Percentiles rank a stretch among this genome's conserved stretches.
phyloP scores from a whole-genome alignment of 768 basidiomycete genomes.

The Tulasnella sp. region DNA sequence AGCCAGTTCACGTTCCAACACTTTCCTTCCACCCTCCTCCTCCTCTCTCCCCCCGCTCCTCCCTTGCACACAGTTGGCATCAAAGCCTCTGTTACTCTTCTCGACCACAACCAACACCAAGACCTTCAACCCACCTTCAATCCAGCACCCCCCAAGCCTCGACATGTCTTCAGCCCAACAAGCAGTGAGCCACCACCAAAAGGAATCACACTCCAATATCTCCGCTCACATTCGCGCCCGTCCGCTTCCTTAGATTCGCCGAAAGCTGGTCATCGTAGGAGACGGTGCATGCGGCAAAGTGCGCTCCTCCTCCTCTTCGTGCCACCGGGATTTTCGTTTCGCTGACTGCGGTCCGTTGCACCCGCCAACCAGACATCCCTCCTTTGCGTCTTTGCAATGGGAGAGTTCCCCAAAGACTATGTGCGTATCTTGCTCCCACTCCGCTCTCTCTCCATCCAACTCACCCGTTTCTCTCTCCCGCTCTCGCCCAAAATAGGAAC shows the following conservation, averaged over 20 bases:
- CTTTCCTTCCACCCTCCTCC: neutral
- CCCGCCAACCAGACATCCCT: constrained; percentile 61
- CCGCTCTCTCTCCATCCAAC: constrained; percentile 22
- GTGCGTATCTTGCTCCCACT: constrained; percentile 53
- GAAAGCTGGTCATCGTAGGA: constrained; percentile 96
- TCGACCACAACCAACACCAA: neutral
- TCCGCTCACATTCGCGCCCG: neutral
- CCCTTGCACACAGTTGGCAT: neutral
- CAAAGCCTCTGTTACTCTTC: neutral
- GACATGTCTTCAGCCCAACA: constrained; percentile 6
- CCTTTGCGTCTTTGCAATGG: constrained; percentile 87
- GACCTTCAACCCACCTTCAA: neutral
- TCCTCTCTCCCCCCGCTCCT: neutral
- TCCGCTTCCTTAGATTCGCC: constrained; percentile 65
- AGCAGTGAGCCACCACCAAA: constrained; percentile 9
- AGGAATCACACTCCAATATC: neutral
- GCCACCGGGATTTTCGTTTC: neutral
- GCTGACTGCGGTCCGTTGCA: constrained; percentile 30
- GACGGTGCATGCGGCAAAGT: constrained; percentile 97
- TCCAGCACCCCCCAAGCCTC: neutral
- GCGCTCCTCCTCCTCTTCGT: constrained; percentile 37
- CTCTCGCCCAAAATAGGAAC: constrained; percentile 52
- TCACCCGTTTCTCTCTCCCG: neutral
- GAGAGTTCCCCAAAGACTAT: constrained; percentile 96
- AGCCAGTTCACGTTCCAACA: constrained; percentile 15